Evolutionary conservation across 345 rosid species (phyloP).

Genomic region (Corchorus capsularis): DNA sequence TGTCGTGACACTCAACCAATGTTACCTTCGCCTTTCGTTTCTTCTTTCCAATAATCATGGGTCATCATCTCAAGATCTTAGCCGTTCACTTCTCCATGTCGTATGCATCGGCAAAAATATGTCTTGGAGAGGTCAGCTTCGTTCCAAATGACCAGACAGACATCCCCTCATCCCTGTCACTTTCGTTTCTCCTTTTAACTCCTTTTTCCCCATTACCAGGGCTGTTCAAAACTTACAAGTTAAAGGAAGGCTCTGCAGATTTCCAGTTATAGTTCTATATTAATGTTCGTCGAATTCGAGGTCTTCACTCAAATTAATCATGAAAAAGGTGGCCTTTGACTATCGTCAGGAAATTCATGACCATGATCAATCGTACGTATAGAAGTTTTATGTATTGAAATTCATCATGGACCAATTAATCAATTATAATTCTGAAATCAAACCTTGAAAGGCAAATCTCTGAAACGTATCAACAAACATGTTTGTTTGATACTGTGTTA

Average conservation of each 20-base stretch:
- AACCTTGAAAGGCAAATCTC: not conserved
- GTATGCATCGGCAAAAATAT: not conserved
- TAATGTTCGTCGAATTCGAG: not conserved
- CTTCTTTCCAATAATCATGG: not conserved
- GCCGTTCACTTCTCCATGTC: not conserved
- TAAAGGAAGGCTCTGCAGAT: not conserved
- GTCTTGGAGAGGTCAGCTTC: not conserved
- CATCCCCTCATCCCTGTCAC: not conserved
- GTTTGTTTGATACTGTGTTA: too few species aligned
- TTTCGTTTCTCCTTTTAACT: not conserved
- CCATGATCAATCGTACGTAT: too few species aligned
- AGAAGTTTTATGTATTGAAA: too few species aligned
- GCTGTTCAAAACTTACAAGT: not conserved
- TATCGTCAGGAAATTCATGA: too few species aligned
- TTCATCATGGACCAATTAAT: not conserved
- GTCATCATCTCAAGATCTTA: not conserved
- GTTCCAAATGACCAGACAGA: constrained; percentile 7
- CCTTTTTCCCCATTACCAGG: not conserved
- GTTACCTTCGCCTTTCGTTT: not conserved
- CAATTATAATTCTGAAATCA: not conserved
- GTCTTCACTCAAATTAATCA: too few species aligned
- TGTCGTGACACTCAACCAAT: not conserved
- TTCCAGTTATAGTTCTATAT: not conserved
- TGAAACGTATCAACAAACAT: too few species aligned
- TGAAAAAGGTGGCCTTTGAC: too few species aligned